Base-by-base conservation (phyloP, 2,329 filamentous ascomycete species). In the Fusarium sp. region DNA sequence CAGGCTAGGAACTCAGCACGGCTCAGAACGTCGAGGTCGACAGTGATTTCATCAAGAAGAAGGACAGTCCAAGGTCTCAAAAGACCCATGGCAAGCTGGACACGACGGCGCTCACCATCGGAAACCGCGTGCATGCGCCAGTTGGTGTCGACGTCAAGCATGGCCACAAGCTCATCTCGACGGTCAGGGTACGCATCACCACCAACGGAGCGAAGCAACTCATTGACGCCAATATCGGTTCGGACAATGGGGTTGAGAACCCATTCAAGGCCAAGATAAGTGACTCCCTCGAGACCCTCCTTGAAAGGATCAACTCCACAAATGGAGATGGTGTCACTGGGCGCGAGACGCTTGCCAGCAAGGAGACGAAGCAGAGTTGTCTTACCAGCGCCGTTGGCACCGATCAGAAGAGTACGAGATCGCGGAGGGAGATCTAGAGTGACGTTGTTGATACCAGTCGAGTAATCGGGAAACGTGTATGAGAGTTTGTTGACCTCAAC, bases 81-180 rank as follows among this genome's bases (percentile, higher is more conserved):
- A 11, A 99, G 84, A 0, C 96, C 96, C 96, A 99, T 99, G 65
- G 94, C 94, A 10, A 99, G 86, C 83, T 99, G 96, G 8, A 99
- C 96, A 20, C 96, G 87, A 18, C 96, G 86, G 18, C 96, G 84
- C 84, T 99, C 96, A 52, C 96, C 96, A 76, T 99, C 96, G 2
- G 90, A 93, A 8, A 99, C 95, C 46, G 94, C 93, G 79, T 98
- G 94, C 92, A 99, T 96, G 75, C 94, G 92, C 96, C 96, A 99
- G 63, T 85, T 83, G 16, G 93, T 85, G 82, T 99, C 96, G 70
- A 99, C 94, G 78, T 99, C 96, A 35, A 99, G 88, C 67, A 99
- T 95, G 2, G 81, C 80, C 29, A 98, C 89, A 38, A 99, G 86
- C 84, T 98, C 93, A 78, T 98, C 94, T 26, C 94, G 87, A 2